These are phyloP conservation scores for Vinca minor DNA, from an alignment of 257 asterid genomes.

Conservation along the genomic window DNA sequence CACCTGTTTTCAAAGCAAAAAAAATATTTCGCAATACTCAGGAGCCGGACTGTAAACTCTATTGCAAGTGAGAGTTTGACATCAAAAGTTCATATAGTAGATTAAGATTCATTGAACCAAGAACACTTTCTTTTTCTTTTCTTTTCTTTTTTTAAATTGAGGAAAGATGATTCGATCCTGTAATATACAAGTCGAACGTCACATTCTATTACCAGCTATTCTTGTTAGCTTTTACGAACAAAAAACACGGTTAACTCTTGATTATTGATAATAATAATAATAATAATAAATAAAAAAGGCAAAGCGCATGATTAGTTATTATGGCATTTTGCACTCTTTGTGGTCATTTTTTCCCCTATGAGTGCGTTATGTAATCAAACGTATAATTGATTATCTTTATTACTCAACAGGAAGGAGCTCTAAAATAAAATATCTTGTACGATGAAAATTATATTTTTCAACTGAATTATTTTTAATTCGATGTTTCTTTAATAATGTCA, in stretches of 20 bases:
- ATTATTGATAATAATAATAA: neutral
- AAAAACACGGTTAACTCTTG: too few species aligned
- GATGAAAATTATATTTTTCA: neutral
- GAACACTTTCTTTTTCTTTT: too few species aligned
- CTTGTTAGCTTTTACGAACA: too few species aligned
- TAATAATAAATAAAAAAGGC: neutral
- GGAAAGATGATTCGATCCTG: too few species aligned
- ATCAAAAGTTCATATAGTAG: neutral
- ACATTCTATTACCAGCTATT: too few species aligned
- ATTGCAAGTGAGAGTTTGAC: neutral
- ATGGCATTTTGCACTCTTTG: neutral
- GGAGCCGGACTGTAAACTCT: too few species aligned
- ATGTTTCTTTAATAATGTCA: neutral
- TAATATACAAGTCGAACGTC: too few species aligned
- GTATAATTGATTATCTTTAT: neutral
- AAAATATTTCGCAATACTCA: too few species aligned
- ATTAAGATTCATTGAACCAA: constrained; percentile 12
- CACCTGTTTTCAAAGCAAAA: too few species aligned
- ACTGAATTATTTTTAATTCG: neutral
- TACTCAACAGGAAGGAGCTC: too few species aligned
- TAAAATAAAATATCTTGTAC: too few species aligned
- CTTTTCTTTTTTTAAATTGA: too few species aligned
- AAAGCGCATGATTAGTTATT: neutral
- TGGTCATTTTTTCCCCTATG: neutral
- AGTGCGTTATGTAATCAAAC: neutral